phyloP scores from a whole-genome alignment of 805 yeast genomes.

The Candida palmyrensis region DNA sequence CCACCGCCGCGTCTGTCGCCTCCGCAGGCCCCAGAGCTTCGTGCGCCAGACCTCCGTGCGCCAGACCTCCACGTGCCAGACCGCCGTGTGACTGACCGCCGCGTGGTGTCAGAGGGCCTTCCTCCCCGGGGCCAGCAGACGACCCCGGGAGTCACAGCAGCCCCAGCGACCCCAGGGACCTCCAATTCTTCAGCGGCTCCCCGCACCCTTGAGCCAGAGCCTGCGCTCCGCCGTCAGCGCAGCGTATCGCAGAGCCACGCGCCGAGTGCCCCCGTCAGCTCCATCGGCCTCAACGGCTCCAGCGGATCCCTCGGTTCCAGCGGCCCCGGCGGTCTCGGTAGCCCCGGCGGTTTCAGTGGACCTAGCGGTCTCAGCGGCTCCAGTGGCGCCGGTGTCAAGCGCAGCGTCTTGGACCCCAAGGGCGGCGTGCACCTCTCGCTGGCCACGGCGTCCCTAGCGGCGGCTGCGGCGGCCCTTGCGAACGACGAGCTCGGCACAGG shows the following conservation, averaged over 20 bases:
- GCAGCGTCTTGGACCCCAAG: slow-evolving; percentile 2
- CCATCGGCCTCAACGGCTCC: neutral
- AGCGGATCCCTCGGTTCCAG: too few relatives aligned
- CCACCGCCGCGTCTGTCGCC: too few relatives aligned
- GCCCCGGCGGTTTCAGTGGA: too few relatives aligned
- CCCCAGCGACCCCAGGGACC: neutral
- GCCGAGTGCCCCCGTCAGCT: neutral
- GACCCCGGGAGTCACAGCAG: neutral
- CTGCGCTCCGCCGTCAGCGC: neutral
- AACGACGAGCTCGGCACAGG: slow-evolving; percentile 1
- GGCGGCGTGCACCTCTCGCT: slow-evolving; percentile 4
- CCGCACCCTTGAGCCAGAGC: neutral
- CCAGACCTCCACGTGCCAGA: too few relatives aligned
- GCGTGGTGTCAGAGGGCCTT: too few relatives aligned
- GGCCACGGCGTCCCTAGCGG: slow-evolving; percentile 1
- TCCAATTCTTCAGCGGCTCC: neutral
- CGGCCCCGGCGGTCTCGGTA: too few relatives aligned
- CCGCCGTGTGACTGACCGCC: too few relatives aligned
- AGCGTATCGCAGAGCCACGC: neutral
- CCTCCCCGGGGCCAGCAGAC: too few relatives aligned
- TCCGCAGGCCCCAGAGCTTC: too few relatives aligned
- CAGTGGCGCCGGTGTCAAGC: too few relatives aligned
- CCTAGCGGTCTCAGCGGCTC: too few relatives aligned
- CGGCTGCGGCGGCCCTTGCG: slow-evolving; percentile 2
- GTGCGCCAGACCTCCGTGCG: too few relatives aligned